phyloP scores from a whole-genome alignment of 805 yeast genomes.

The Hanseniaspora osmophila region DNA sequence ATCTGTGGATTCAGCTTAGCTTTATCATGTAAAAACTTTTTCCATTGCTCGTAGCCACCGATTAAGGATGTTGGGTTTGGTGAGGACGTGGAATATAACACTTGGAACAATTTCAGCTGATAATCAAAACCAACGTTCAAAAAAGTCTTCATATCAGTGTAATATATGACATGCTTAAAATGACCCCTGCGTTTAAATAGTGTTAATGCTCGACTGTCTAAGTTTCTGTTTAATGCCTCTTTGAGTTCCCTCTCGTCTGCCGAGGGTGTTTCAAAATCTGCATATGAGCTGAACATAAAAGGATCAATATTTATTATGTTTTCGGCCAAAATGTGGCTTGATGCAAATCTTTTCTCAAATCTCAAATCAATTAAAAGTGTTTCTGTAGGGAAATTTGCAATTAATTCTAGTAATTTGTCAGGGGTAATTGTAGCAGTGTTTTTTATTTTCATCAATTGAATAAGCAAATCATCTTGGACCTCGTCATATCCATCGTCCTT shows the following conservation, averaged over 20 bases:
- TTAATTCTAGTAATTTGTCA: constrained; percentile 29
- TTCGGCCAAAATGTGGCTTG: constrained; percentile 25
- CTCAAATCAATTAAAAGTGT: constrained; percentile 29
- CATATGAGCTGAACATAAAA: constrained; percentile 5
- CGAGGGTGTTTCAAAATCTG: too few relatives aligned
- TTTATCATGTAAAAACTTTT: constrained; percentile 20
- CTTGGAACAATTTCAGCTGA: constrained; percentile 18
- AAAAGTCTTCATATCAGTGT: constrained; percentile 25
- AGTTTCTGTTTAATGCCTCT: constrained; percentile 2
- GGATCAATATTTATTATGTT: constrained; percentile 31
- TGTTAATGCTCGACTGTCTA: constrained; percentile 5
- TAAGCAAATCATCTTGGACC: constrained; percentile 10
- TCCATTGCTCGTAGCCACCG: constrained; percentile 36
- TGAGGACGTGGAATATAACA: constrained; percentile 14
- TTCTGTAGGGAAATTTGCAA: constrained; percentile 30
- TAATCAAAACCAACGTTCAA: constrained; percentile 21
- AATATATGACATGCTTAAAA: constrained; percentile 26
- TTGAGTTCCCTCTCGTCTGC: too few relatives aligned
- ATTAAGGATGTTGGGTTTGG: constrained; percentile 21
- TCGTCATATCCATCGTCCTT: constrained; percentile 2
- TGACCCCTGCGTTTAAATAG: constrained; percentile 19
- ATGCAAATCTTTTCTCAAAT: constrained; percentile 18
- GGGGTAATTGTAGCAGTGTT: constrained; percentile 41
- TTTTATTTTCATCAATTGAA: constrained; percentile 18
- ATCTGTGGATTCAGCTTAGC: constrained; percentile 12